phyloP scores from a whole-genome alignment of 306 rosid genomes.

The Corylus americana region DNA sequence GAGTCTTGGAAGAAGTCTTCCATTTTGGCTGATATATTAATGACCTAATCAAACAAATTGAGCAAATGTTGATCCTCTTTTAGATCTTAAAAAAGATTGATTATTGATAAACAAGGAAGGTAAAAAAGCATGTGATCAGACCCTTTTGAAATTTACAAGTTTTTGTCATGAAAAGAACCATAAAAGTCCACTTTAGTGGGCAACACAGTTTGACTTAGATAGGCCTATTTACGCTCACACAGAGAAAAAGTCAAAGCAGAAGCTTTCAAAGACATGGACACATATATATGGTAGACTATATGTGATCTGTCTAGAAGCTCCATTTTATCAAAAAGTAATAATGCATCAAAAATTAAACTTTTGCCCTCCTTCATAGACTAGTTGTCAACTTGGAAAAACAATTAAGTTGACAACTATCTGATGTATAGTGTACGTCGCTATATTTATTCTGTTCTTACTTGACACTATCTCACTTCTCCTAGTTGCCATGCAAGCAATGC shows the following conservation, averaged over 20 bases:
- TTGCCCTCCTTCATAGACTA: conserved; percentile 2
- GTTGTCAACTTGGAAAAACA: neutral
- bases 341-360: neutral
- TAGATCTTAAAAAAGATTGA: no score
- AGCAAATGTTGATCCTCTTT: neutral
- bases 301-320: no score
- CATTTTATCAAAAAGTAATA: neutral
- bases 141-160: conserved; percentile 28
- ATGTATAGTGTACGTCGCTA: neutral
- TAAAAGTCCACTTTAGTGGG: conserved; percentile 51
- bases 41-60: conserved; percentile 24
- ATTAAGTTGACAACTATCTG: neutral
- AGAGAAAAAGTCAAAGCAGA: conserved; percentile 24
- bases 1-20: conserved; percentile 11
- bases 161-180: conserved; percentile 3
- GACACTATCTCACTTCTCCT: neutral
- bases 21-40: conserved; percentile 21
- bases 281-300: no score
- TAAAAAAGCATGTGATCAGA: conserved; percentile 36
- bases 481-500: no score
- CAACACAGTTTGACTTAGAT: conserved; percentile 45
- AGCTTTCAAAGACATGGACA: conserved; percentile 16
- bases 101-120: conserved; percentile 16
- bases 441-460: conserved; percentile 1
- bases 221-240: conserved; percentile 13